Conservation (phyloP, 2,329 filamentous ascomycete species). For the Colletotrichum noveboracense region DNA sequence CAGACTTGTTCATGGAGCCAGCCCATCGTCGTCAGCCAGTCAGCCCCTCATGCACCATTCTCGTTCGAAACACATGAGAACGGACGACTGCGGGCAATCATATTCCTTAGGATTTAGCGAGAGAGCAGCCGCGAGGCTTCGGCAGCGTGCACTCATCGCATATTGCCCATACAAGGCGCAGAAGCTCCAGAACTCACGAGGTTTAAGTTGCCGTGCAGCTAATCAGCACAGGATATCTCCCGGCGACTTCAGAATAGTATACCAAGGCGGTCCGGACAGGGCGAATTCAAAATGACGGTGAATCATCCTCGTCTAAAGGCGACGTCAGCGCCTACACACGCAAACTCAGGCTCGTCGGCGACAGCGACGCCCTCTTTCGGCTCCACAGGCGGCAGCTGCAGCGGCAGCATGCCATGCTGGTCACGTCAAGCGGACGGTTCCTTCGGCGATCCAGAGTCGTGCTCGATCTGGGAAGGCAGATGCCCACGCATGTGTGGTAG, state of each 20-base stretch:
- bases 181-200: background rate
- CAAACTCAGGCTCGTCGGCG: background rate
- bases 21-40: background rate
- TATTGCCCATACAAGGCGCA: background rate
- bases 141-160: background rate
- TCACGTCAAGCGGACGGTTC: background rate
- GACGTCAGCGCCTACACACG: background rate
- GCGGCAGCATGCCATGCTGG: background rate
- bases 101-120: background rate
- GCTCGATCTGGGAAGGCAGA: background rate
- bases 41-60: background rate
- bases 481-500: background rate
- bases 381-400: background rate
- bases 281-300: background rate
- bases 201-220: background rate
- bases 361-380: background rate
- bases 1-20: background rate
- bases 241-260: background rate
- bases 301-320: background rate
- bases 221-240: background rate
- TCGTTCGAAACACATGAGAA: background rate
- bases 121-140: background rate
- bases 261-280: background rate
- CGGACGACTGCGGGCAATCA: background rate
- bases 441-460: background rate